A percentile compares a stretch with the other conserved stretches of the same genome.
Evolutionary conservation across 2,329 filamentous ascomycete genomes (phyloP).

Genomic region (Hymenoscyphus fructigenus): DNA sequence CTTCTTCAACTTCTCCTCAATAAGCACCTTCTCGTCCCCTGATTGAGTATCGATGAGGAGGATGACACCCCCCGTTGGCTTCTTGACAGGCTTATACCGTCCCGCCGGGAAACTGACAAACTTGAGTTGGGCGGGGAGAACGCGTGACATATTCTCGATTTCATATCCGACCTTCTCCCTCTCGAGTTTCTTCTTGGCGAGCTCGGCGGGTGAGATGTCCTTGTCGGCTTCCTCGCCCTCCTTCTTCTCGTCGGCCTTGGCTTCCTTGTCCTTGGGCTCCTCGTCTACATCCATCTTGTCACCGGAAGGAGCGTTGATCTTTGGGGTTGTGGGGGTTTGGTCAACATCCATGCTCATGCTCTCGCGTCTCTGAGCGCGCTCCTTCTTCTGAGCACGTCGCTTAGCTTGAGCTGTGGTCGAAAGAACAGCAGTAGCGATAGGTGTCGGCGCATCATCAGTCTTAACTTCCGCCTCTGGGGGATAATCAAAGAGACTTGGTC

Average conservation of each 20-base stretch:
- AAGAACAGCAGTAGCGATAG: conserved; percentile 92
- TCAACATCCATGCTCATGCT: conserved; percentile 84
- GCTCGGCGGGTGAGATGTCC: conserved; percentile 52
- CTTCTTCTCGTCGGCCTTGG: conserved; percentile 58
- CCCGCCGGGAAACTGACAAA: conserved; percentile 90
- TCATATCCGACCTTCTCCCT: conserved; percentile 98
- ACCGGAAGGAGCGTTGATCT: conserved; percentile 50
- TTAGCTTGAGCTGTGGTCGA: conserved; percentile 97
- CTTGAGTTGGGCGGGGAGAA: conserved; percentile 89
- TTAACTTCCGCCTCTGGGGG: conserved; percentile 96
- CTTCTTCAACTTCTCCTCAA: conserved; percentile 94
- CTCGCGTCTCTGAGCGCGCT: conserved; percentile 82
- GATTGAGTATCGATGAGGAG: conserved; percentile 85
- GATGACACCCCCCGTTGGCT: conserved; percentile 92
- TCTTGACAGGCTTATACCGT: conserved; percentile 89
- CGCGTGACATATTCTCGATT: conserved; percentile 93
- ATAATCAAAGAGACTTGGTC: conserved; percentile 95
- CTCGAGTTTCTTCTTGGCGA: conserved; percentile 83
- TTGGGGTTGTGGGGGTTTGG: conserved; percentile 71
- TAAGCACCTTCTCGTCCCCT: conserved; percentile 71
- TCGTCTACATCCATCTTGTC: conserved; percentile 91
- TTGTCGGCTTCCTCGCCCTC: conserved; percentile 59
- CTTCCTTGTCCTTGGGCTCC: conserved; percentile 49
- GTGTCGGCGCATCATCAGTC: conserved; percentile 85
- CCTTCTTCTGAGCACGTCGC: conserved; percentile 90